Evolutionary conservation across 768 basidiomycete species (phyloP).

Genomic region (Calvatia gigantea): DNA sequence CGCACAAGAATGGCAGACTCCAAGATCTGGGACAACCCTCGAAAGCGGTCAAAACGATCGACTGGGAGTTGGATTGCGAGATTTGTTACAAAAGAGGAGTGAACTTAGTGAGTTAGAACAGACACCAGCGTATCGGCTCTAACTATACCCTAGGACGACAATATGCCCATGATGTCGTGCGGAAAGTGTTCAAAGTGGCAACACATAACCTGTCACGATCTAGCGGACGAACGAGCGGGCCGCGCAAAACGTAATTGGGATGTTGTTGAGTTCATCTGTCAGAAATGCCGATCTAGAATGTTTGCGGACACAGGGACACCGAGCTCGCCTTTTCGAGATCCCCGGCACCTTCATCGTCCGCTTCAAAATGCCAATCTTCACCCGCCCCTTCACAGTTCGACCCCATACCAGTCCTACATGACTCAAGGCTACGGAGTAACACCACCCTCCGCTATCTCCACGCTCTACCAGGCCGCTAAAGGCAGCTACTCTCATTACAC

Average conservation of each 20-base stretch:
- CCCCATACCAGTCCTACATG: constrained; percentile 4
- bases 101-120: constrained; percentile 56
- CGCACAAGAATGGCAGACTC: not conserved
- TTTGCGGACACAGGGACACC: constrained; percentile 5
- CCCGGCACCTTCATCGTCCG: not conserved
- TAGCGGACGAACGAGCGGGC: constrained; percentile 59
- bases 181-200: constrained; percentile 86
- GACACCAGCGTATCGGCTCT: not conserved
- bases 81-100: constrained; percentile 70
- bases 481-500: constrained; percentile 6
- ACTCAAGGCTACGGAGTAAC: not conserved
- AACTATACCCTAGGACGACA: constrained; percentile 61
- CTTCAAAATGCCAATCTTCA: not conserved
- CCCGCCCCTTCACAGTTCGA: not conserved
- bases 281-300: constrained; percentile 40
- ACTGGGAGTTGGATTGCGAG: constrained; percentile 90
- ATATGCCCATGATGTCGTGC: constrained; percentile 76
- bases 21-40: constrained; percentile 1
- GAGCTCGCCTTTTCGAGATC: not conserved
- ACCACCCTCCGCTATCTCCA: not conserved
- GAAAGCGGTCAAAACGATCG: constrained; percentile 51
- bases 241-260: constrained; percentile 79
- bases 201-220: constrained; percentile 83
- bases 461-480: constrained; percentile 10
- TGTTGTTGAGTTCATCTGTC: constrained; percentile 77